Evolutionary conservation across 768 basidiomycete genomes (phyloP), one percentile per base, ranked within the genome.

Genomic region (Serpula lacrymans): DNA sequence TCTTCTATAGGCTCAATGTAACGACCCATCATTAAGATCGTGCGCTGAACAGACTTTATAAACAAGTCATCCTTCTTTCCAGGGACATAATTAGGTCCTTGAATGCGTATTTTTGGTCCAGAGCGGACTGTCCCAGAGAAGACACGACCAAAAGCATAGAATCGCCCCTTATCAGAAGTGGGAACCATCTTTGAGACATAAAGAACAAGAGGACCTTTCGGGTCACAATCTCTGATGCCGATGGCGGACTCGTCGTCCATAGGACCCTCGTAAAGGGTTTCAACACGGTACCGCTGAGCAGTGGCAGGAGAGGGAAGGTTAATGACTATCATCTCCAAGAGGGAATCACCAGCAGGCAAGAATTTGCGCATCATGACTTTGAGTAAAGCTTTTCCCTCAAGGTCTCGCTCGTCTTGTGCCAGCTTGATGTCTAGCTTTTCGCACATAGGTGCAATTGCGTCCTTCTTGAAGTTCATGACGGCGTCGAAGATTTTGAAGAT

Each of bases 151-250:
- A 99, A 99, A 47, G 96, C 96, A 69, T 98, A 98, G 88, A 98
- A 99, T 46, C 96, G 93, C 59, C 96, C 96, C 73, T 98, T 98
- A 69, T 99, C 96, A 53, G 96, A 96, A 29, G 96, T 97, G 48
- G 96, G 96, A 57, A 98, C 96, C 96, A 99, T 98, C 83, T 98
- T 98, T 53, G 96, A 98, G 71, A 99, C 77, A 70, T 99, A 99
- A 49, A 95, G 80, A 60, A 98, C 93, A 48, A 99, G 86, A 50
- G 96, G 96, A 38, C 84, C 96, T 32, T 83, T 85, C 64, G 96
- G 87, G 70, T 98, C 90, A 64, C 96, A 99, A 65, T 98, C 94
- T 39, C 96, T 84, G 74, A 99, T 94, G 72, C 82, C 90, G 53
- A 98, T 91, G 53, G 96, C 96, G 45, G 91, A 96, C 70, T 99